A percentile compares a stretch with the other conserved stretches of the same genome.
These are phyloP conservation scores for Pleurozium schreberi DNA, from an alignment of 225 moss, liverwort and hornwort species.

Conservation along the genomic window DNA sequence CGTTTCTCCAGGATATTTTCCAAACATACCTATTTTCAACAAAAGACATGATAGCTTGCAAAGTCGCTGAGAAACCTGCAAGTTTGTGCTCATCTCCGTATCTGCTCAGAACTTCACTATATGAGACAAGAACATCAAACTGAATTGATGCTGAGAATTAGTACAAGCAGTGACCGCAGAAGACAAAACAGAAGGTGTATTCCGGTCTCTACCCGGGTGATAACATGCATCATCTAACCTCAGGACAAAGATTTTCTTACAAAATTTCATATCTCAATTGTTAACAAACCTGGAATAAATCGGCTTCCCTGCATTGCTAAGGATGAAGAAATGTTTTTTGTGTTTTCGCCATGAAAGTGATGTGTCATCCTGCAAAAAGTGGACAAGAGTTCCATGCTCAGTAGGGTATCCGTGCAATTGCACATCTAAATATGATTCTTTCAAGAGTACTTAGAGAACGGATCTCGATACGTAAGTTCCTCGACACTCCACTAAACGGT, in stretches of 20 bases:
- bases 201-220: not conserved
- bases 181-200: not conserved
- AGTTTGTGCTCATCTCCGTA: conserved; percentile 98
- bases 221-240: not conserved
- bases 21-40: conserved; percentile 71
- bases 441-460: not conserved
- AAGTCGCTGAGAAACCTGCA: conserved; percentile 94
- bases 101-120: conserved; percentile 23
- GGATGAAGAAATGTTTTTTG: conserved; percentile 95
- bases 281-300: conserved; percentile 77
- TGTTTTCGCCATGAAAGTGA: conserved; percentile 78
- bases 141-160: not conserved
- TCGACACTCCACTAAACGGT: not conserved
- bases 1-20: not conserved
- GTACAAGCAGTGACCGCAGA: not conserved
- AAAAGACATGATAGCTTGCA: conserved; percentile 99
- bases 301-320: conserved; percentile 98
- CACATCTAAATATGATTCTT: not conserved
- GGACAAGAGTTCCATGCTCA: not conserved
- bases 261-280: not conserved
- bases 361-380: conserved; percentile 69
- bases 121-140: not conserved
- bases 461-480: not conserved
- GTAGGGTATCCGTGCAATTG: not conserved
- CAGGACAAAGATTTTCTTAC: not conserved